Evolutionary conservation across 2,329 filamentous ascomycete genomes (phyloP), one percentile per base, ranked within the genome.

Genomic region (Cordyceps cateniannulata): DNA sequence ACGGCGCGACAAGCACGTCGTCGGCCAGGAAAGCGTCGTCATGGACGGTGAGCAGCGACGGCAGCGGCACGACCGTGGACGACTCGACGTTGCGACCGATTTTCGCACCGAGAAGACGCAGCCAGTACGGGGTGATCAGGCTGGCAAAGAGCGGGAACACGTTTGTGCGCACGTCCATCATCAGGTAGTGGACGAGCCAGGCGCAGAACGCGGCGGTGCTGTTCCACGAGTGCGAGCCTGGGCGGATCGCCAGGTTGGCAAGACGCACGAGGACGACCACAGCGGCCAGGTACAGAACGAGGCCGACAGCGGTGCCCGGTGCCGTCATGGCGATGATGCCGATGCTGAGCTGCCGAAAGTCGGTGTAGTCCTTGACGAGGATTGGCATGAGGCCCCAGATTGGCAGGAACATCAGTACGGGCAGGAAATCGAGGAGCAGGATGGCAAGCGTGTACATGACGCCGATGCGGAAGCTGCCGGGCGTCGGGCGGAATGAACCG

Each of bases 131-230:
- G 10, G 65, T 67, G 14, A 64, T n/a, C 3, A 67, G 27, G 35
- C 65, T 67, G n/a, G 65, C 65, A 22, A 63, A 67, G n/a, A 64
- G 24, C 29, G 65, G 65, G 47, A 67, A 67, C 25, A 64, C 35
- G 9, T 14, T 42, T 2, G 12, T 47, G 16, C 65, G 62, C 4
- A 60, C 29, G 18, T 63, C 52, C 49, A 62, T 63, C 60, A 67
- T 62, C 25, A 61, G 51, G 25, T 52, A 53, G 45, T 65, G 63
- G 3, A 64, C 64, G 14, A 64, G 38, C 65, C 65, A 67, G 2
- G 64, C 65, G 2, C 62, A 62, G 61, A 65, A 67, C 1, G 65
- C 65, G 5, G 63, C 29, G 27, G 18, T 35, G 59, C 65, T 58
- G 44, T 67, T 62, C 65, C 65, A 67, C 3, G 65, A 65, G 54